Evolutionary conservation across 345 rosid species (phyloP), one percentile per base, ranked within the genome.

Genomic region (Populus simonii): DNA sequence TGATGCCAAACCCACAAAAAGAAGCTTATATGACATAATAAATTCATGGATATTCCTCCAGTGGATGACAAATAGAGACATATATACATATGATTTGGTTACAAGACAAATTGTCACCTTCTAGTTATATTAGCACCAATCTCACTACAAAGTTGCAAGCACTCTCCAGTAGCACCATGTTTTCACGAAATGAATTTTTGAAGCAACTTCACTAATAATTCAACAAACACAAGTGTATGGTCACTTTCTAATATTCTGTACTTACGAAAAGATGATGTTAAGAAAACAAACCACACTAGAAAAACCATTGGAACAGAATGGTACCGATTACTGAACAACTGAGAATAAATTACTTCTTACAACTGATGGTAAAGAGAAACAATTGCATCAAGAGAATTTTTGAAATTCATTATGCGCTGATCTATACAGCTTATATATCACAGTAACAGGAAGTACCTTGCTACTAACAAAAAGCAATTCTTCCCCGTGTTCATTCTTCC

Each of bases 401-500:
- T 72, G 6, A 53, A 72, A 72, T 11, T 10, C 43, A 51, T 43
- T 15, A 65, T 38, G 27, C 25, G 53, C 33, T 63, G 33, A 45
- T 11, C 27, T 11, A 45, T 23, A 45, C 9, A 65, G 20, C 29
- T 66, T 38, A 68, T 3, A 10, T 55, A 76, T 41, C 18, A 17
- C 22, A 39, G 70, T 23, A 51, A 51, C 18, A 33, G 13, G 63
- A 57, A 20, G 36, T 78, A 92, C 97, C 96, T 91, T 93, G 84
- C 85, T 90, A 84, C 96, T 93, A 71, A 91, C 86, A 81, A 90
- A 84, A 82, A 93, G 92, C 74, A 93, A 83, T 85, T 93, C 99
- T 76, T 93, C 99, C 68, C 95, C 91, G 69, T 86, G 88, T 68
- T 89, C 95, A 86, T 96, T 93, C 90, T 89, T 93, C 99, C 99